phyloP scores from a whole-genome alignment of 208 protist species.

The Trypanosoma melophagium region DNA sequence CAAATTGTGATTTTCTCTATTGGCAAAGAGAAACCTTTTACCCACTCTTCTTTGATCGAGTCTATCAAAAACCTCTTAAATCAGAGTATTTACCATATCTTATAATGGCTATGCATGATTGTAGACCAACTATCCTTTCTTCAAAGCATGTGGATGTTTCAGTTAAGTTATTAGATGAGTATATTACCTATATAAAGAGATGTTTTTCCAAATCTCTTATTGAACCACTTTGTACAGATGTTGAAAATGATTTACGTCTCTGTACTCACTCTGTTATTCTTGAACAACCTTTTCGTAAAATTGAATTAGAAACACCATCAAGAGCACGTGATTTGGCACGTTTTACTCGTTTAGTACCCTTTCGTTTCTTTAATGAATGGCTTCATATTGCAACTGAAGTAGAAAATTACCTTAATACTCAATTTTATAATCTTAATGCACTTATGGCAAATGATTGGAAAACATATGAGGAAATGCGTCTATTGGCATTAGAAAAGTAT shows the following conservation, averaged over 20 bases:
- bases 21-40: slow-evolving; percentile 85
- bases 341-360: slow-evolving; percentile 79
- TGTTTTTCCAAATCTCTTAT: slow-evolving; percentile 54
- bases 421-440: slow-evolving; percentile 98
- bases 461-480: slow-evolving; percentile 96
- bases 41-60: slow-evolving; percentile 75
- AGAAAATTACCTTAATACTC: slow-evolving; percentile 91
- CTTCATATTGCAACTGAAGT: slow-evolving; percentile 78
- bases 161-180: slow-evolving; percentile 43
- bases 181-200: slow-evolving; percentile 59
- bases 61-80: slow-evolving; percentile 69
- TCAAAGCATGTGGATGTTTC: slow-evolving; percentile 34
- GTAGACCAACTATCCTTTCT: slow-evolving; percentile 35
- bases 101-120: slow-evolving; percentile 74
- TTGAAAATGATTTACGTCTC: slow-evolving; percentile 94
- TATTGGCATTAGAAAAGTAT: slow-evolving; percentile 91
- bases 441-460: slow-evolving; percentile 94
- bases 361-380: slow-evolving; percentile 83
- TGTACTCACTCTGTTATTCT: slow-evolving; percentile 87
- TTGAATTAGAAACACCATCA: slow-evolving; percentile 3
- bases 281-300: slow-evolving; percentile 38
- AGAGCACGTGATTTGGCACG: slow-evolving; percentile 54
- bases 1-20: slow-evolving; percentile 89
- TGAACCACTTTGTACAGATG: slow-evolving; percentile 80
- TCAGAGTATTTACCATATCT: slow-evolving; percentile 67